A percentile compares a stretch with the other conserved stretches of the same genome.
phyloP scores from a whole-genome alignment of 2,329 filamentous ascomycete species.

The Pseudocercospora crystallina region DNA sequence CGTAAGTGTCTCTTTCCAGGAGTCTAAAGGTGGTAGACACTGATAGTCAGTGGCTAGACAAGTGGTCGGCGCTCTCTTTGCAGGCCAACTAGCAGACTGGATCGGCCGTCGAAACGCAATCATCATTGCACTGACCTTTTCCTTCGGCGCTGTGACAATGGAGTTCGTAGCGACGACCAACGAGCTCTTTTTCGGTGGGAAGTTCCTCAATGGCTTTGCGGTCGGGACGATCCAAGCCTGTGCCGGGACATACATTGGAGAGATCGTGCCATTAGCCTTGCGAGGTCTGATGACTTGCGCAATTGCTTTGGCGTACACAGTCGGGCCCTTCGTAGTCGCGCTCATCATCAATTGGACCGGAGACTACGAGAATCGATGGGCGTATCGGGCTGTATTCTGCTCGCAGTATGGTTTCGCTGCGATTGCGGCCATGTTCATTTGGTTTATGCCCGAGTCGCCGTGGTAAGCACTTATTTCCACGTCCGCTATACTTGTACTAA shows the following conservation, averaged over 20 bases:
- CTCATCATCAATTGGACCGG: slow-evolving; percentile 31
- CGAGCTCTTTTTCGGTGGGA: slow-evolving; percentile 43
- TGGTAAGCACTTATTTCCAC: background rate
- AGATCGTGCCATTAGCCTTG: slow-evolving; percentile 42
- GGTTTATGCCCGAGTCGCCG: slow-evolving; percentile 30
- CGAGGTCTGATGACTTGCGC: slow-evolving; percentile 41
- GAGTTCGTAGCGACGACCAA: slow-evolving; percentile 45
- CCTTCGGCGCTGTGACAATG: slow-evolving; percentile 42
- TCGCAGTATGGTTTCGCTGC: slow-evolving; percentile 45
- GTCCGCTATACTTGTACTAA: background rate
- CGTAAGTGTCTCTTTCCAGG: too few relatives aligned
- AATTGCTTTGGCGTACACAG: slow-evolving; percentile 42
- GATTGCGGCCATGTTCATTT: slow-evolving; percentile 30
- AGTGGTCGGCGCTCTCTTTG: slow-evolving; percentile 37
- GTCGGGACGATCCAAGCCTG: slow-evolving; percentile 42
- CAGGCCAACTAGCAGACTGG: slow-evolving; percentile 40
- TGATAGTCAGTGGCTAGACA: too few relatives aligned
- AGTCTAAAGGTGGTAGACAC: too few relatives aligned
- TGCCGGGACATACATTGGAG: slow-evolving; percentile 41
- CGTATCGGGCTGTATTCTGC: slow-evolving; percentile 44
- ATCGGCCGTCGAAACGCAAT: slow-evolving; percentile 38
- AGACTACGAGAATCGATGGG: slow-evolving; percentile 41
- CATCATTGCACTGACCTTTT: slow-evolving; percentile 38
- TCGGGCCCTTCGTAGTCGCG: slow-evolving; percentile 41
- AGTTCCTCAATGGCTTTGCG: slow-evolving; percentile 46